A percentile compares a stretch with the other conserved stretches of the same genome.
phyloP scores from a whole-genome alignment of 2,329 filamentous ascomycete species.

The Microcera coccophila region DNA sequence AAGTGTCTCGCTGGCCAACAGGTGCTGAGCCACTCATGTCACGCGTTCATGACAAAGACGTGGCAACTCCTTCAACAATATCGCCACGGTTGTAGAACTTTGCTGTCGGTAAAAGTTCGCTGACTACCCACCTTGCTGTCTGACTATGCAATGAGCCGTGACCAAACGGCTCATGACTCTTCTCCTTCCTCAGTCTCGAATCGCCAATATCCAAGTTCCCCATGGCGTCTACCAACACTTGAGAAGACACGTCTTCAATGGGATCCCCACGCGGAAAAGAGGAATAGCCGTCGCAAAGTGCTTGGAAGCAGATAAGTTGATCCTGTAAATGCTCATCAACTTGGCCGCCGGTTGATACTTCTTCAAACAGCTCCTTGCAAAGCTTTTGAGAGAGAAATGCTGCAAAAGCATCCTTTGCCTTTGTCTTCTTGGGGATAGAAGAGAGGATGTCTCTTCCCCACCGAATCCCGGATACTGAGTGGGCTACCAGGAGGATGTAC shows the following conservation, averaged over 20 bases:
- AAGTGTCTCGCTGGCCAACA: too few relatives aligned
- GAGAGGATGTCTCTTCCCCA: constrained; percentile 48
- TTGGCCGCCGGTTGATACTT: constrained; percentile 42
- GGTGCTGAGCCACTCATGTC: too few relatives aligned
- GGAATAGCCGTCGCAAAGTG: constrained; percentile 50
- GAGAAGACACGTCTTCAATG: constrained; percentile 13
- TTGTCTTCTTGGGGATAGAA: constrained; percentile 40
- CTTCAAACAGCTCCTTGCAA: constrained; percentile 42
- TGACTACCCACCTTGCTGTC: constrained; percentile 59
- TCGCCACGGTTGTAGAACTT: constrained; percentile 51
- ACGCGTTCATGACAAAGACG: too few relatives aligned
- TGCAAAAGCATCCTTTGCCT: constrained; percentile 28
- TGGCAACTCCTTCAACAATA: constrained; percentile 45
- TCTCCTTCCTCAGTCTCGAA: constrained; percentile 39
- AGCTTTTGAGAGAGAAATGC: constrained; percentile 44
- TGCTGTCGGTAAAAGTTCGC: constrained; percentile 46
- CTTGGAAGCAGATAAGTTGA: constrained; percentile 59
- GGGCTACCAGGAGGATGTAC: constrained; percentile 56
- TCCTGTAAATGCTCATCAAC: constrained; percentile 59
- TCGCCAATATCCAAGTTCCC: constrained; percentile 26
- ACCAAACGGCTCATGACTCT: constrained; percentile 49
- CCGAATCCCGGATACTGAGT: constrained; percentile 41
- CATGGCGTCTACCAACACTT: constrained; percentile 27
- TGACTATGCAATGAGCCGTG: constrained; percentile 53
- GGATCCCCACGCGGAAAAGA: constrained; percentile 37